These are phyloP conservation scores for Gelatoporia subvermispora DNA, from an alignment of 768 basidiomycete genomes.

Conservation along the genomic window DNA sequence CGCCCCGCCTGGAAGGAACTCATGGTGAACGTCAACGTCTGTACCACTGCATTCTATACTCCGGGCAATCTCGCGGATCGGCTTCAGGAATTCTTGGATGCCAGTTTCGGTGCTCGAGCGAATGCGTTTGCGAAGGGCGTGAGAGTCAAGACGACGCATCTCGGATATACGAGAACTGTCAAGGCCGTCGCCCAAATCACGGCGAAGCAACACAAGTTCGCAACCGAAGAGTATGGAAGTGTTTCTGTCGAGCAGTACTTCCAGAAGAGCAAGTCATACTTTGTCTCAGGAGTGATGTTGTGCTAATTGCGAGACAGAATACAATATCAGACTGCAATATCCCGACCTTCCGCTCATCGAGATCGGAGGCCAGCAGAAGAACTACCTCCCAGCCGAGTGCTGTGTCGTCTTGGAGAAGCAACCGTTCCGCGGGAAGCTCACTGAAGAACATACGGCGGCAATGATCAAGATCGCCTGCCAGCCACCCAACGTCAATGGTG, in stretches of 20 bases:
- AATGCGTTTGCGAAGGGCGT: constrained; percentile 63
- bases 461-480: constrained; percentile 50
- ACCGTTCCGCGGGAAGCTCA: constrained; percentile 45
- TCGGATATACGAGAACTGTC: constrained; percentile 73
- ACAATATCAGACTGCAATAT: constrained; percentile 31
- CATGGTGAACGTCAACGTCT: constrained; percentile 55
- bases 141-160: constrained; percentile 60
- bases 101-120: constrained; percentile 55
- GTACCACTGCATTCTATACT: constrained; percentile 42
- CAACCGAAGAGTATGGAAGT: constrained; percentile 31
- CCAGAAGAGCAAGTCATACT: constrained; percentile 31
- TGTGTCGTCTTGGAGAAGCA: constrained; percentile 43
- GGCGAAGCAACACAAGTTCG: constrained; percentile 37
- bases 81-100: constrained; percentile 37
- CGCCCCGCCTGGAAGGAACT: constrained; percentile 37
- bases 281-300: neutral
- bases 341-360: constrained; percentile 43
- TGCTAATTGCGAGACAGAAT: constrained; percentile 30
- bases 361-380: constrained; percentile 40
- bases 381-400: constrained; percentile 42
- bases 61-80: constrained; percentile 39
- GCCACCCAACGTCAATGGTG: constrained; percentile 44
- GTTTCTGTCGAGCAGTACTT: constrained; percentile 48
- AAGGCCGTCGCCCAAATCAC: constrained; percentile 43
- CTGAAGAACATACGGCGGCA: constrained; percentile 44